These are phyloP conservation scores for Diaporthe citri DNA, from an alignment of 2,329 filamentous ascomycete genomes.

Conservation along the genomic window DNA sequence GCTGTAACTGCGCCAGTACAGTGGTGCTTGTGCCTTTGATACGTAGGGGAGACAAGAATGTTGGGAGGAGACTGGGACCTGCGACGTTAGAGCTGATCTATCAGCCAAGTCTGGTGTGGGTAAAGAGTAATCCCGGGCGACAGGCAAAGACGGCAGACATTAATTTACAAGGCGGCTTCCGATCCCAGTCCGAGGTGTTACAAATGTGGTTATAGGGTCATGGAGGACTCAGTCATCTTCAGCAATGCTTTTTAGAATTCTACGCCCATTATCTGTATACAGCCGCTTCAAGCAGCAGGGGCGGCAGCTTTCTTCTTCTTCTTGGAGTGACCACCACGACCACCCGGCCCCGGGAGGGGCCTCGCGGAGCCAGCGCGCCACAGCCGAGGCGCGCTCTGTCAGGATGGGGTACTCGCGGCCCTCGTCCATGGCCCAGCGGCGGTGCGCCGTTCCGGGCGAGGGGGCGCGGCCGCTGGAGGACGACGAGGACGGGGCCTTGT, in stretches of 20 bases:
- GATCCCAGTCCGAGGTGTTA: neutral
- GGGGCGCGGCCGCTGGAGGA: neutral
- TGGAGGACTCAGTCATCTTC: neutral
- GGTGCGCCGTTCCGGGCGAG: constrained; percentile 47
- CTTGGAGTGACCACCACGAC: constrained; percentile 45
- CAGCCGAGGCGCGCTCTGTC: constrained; percentile 76
- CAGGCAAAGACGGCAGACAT: neutral
- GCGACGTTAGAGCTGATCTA: neutral
- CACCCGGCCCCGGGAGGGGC: constrained; percentile 58
- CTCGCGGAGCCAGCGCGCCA: constrained; percentile 77
- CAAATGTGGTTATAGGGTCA: neutral
- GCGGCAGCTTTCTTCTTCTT: constrained; percentile 52
- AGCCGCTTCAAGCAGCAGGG: constrained; percentile 29
- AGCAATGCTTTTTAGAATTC: neutral
- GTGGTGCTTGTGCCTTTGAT: neutral
- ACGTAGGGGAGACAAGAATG: neutral
- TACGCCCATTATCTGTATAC: neutral
- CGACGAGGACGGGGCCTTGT: constrained; percentile 9
- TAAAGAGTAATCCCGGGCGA: neutral
- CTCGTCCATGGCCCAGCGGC: constrained; percentile 74
- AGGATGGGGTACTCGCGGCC: constrained; percentile 77
- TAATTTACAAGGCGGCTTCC: neutral
- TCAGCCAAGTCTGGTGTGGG: neutral
- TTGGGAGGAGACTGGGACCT: neutral
- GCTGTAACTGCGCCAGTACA: neutral